Evolutionary conservation across 1,139 yeast genomes (phyloP), one percentile per base, ranked within the genome.

Genomic region (Saccharomyces hybrid): DNA sequence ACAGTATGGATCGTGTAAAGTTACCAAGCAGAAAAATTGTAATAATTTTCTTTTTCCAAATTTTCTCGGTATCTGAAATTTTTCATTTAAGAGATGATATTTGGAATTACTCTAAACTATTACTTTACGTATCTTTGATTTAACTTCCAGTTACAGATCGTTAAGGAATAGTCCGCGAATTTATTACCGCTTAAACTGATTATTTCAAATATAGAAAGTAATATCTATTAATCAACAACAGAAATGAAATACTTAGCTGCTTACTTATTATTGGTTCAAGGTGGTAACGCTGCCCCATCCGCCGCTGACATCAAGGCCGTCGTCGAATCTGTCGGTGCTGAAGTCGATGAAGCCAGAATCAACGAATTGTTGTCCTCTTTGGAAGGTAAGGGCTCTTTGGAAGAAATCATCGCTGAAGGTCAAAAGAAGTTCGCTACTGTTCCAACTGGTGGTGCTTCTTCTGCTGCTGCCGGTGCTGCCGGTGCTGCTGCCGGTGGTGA

Each of bases 391-490:
- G 77, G 82, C 73, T 82, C 87, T 73, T 61, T 73, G 57, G 84
- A 81, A 67, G 96, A 90, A 79, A 85, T 93, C 79, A 85, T 93
- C 69, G 93, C 97, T 72, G 95, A 84, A 79, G 99, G 99, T 82
- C 79, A 88, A 76, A 79, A 84, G 77, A 93, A 93, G 83, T 87
- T 93, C 74, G 91, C 98, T 68, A 82, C 97, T 64, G 96, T 91
- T 66, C 98, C 99, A 79, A 73, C 96, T 74, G 99, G 96, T 77
- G 97, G 93, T 80, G 91, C 96, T 73, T 91, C 91, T 73, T 82
- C 88, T 68, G 80, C 88, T 71, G 80, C 81, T 69, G 80, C 80
- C 72, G 83, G 79, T 69, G 83, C 81, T 72, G 84, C 85, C 70
- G 88, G 77, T 69, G 85, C 80, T 63, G 89, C 79, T 63, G 85